Percentiles rank a stretch among this genome's conserved stretches.
phyloP scores from a whole-genome alignment of 352 stramenopile genomes.

The Poterioochromonas sp. region DNA sequence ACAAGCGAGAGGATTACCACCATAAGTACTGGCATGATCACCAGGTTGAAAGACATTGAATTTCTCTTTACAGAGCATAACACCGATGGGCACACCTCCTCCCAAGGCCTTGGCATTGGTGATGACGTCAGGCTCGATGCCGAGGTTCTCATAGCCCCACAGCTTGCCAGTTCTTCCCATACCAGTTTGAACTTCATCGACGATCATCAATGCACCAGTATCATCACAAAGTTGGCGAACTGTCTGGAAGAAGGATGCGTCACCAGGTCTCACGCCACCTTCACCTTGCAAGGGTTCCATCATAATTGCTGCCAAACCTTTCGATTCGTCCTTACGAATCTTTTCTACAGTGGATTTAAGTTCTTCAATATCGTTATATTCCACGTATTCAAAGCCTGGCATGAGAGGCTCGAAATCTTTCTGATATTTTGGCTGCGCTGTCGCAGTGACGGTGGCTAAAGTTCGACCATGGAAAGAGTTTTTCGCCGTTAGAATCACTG shows the following conservation, averaged over 20 bases:
- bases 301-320: constrained; percentile 60
- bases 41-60: constrained; percentile 30
- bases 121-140: constrained; percentile 85
- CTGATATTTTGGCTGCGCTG: constrained; percentile 69
- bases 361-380: constrained; percentile 62
- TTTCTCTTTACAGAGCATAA: constrained; percentile 81
- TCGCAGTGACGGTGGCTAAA: constrained; percentile 62
- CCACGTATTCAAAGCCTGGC: constrained; percentile 58
- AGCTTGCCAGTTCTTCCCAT: constrained; percentile 82
- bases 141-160: constrained; percentile 85
- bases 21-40: constrained; percentile 89
- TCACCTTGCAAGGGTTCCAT: constrained; percentile 77
- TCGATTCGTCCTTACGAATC: constrained; percentile 39
- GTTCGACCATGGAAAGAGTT: constrained; percentile 69
- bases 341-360: constrained; percentile 53
- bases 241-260: constrained; percentile 66
- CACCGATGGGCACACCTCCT: constrained; percentile 86
- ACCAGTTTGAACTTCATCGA: constrained; percentile 75
- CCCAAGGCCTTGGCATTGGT: constrained; percentile 92
- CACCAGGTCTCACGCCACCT: constrained; percentile 78
- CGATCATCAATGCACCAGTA: constrained; percentile 70
- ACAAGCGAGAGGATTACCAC: constrained; percentile 88
- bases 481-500: constrained; percentile 65
- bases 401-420: constrained; percentile 66
- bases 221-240: constrained; percentile 82